These are phyloP conservation scores for Diaporthe longicolla DNA, from an alignment of 2,329 filamentous ascomycete species.

Conservation along the genomic window DNA sequence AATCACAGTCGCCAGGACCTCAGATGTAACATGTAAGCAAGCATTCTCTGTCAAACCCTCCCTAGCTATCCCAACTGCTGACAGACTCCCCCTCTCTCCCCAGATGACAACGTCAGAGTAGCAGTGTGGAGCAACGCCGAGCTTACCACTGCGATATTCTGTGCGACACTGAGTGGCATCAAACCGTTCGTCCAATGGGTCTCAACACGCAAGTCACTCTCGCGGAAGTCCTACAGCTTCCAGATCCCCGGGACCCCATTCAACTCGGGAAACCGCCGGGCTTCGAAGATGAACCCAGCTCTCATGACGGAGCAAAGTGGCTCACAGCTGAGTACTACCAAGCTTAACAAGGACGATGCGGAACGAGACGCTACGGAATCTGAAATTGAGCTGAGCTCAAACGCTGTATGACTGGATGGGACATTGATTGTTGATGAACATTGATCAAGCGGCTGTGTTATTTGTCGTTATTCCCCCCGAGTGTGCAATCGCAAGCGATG, in stretches of 20 bases:
- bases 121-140: slow-evolving; percentile 23
- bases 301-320: not conserved
- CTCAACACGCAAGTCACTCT: not conserved
- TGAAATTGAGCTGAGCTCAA: slow-evolving; percentile 1
- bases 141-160: slow-evolving; percentile 9
- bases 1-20: not conserved
- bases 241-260: not conserved
- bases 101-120: slow-evolving; percentile 3
- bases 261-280: not conserved
- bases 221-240: slow-evolving; percentile 2
- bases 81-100: not conserved
- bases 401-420: not conserved
- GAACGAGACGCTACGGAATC: not conserved
- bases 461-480: not conserved
- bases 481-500: not conserved
- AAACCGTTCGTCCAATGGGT: slow-evolving; percentile 24
- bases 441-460: not conserved
- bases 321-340: not conserved
- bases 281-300: not conserved
- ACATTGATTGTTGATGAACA: not conserved
- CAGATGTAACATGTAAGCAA: slow-evolving; percentile 7
- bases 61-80: not conserved
- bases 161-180: slow-evolving; percentile 16
- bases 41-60: too few relatives aligned
- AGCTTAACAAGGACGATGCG: not conserved